Base-by-base conservation (phyloP, 1,284 basidiomycete species). In the Leccinum pachyderme region DNA sequence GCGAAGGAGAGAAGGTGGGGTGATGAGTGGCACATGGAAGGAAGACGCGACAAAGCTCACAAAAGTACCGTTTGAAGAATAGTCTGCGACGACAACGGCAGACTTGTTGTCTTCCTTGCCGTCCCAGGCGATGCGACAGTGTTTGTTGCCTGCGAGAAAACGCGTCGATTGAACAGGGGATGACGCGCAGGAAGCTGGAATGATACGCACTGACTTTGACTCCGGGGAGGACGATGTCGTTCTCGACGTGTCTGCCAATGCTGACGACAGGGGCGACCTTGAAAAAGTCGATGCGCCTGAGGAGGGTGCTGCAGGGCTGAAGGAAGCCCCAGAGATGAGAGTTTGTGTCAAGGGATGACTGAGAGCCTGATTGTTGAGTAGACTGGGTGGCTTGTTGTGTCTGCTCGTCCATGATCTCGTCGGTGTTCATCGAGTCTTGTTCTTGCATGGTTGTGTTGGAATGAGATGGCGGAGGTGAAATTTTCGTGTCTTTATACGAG, bases 1-100 rank as follows among this genome's bases (percentile, higher is more conserved):
- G 18, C 28, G 7, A 47, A 24, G 32, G 11, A 28, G 15, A 33
- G 18, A 37, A 2, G 24, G 24, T 12, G 27, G 52, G 15, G 13
- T 12, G 47, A 24, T 58, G 37, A 64, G 41, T 53, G 54, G 53
- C 35, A 18, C 46, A 35, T 45, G 53, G 50, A 35, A 47, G 29
- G 24, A 31, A 32, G 44, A 51, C 53, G 53, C 47, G 54, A 51
- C 46, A 27, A 51, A 29, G 78, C 90, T 68, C 73, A 93, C 91
- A 73, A 81, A 95, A 8, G 93, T 95, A 0, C 92, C 92, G 64
- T 95, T 95, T 54, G 86, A 91, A 15, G 89, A 93, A 48, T 73
- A 70, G 71, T 95, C 93, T 9, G 77, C 75, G 18, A 95, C 80
- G 46, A 78, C 79, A 7, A 93, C 82, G 7, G 80, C 78, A 0